Evolutionary conservation across 306 rosid species (phyloP), one percentile per base, ranked within the genome.

Genomic region (Castanea sativa): DNA sequence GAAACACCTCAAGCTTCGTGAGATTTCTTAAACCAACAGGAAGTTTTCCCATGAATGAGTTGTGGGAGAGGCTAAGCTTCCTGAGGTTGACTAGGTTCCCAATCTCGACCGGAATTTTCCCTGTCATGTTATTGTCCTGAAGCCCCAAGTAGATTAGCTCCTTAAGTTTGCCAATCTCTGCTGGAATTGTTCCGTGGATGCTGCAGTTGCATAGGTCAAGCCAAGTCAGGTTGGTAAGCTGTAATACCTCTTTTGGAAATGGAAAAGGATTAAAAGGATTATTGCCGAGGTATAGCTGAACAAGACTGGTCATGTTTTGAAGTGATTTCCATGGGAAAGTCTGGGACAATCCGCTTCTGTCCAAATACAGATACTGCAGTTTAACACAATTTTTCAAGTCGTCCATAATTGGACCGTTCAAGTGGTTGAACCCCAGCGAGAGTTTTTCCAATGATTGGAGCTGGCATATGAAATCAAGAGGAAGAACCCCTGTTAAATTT

Each of bases 271-370:
- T 38, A 38, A 38, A 38, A 38, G 45, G 45, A 38, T 38, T 38
- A 38, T 38, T 2, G 45, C 45, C 45, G 11, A 38, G 11, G 45
- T 38, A 38, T 38, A 38, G 45, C 3, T 38, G 45, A 38, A 38
- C 45, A 2, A 38, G 45, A 38, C 45, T 2, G 2, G 45, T 2
- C 45, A 38, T 23, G 73, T 83, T 90, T 7, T 23, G 21, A 2
- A 95, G 82, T 0, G 97, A 87, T 49, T 83, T 83, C 99, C 97
- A 90, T 2, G 98, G 97, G 30, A 95, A 95, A 51, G 77, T 78
- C 3, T 97, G 96, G 0, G 97, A 88, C 67, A 93, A 72, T 1
- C 94, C 91, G 75, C 94, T 93, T 4, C 2, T 23, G 71, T 95
- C 91, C 60, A 95, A 11, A 55, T 80, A 78, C 12, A 95, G 80